Conservation (phyloP, 495 filamentous ascomycete genomes). For the Filosporella fistucella region DNA sequence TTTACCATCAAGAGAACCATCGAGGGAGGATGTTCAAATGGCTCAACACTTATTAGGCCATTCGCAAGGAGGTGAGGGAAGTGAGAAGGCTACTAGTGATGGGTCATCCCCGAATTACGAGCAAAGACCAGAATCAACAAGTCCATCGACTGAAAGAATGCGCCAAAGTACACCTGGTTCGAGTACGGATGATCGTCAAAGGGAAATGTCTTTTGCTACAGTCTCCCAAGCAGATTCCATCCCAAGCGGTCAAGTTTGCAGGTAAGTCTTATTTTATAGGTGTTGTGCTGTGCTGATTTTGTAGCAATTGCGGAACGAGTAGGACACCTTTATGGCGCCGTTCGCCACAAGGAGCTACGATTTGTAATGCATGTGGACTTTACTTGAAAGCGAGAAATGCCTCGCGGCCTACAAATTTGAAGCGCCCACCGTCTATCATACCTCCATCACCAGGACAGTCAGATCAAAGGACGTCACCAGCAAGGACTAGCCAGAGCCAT, state of each 20-base stretch:
- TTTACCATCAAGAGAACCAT: constrained; percentile 17
- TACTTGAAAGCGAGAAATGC: constrained; percentile 93
- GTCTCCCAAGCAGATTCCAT: constrained; percentile 2
- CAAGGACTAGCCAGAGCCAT: constrained; percentile 28
- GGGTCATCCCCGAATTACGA: constrained; percentile 13
- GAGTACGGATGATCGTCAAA: constrained; percentile 6
- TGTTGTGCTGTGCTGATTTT: not conserved
- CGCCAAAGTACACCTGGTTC: constrained; percentile 9
- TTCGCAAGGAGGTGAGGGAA: constrained; percentile 8
- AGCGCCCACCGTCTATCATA: constrained; percentile 41
- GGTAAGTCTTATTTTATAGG: constrained; percentile 30
- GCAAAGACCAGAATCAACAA: constrained; percentile 8
- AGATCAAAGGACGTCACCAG: constrained; percentile 32
- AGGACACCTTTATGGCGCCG: constrained; percentile 92
- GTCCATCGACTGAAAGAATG: constrained; percentile 12
- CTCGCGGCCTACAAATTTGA: constrained; percentile 81
- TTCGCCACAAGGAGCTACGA: constrained; percentile 86
- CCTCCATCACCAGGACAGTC: constrained; percentile 18
- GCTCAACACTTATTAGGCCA: constrained; percentile 17
- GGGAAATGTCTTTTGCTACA: constrained; percentile 9
- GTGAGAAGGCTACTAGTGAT: not conserved
- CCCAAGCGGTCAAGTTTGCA: constrained; percentile 47
- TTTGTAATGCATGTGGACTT: constrained; percentile 96
- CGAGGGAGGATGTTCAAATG: constrained; percentile 19
- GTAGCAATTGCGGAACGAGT: constrained; percentile 91